Base-by-base conservation (phyloP, 441 rosid species). In the Adansonia grandidieri region DNA sequence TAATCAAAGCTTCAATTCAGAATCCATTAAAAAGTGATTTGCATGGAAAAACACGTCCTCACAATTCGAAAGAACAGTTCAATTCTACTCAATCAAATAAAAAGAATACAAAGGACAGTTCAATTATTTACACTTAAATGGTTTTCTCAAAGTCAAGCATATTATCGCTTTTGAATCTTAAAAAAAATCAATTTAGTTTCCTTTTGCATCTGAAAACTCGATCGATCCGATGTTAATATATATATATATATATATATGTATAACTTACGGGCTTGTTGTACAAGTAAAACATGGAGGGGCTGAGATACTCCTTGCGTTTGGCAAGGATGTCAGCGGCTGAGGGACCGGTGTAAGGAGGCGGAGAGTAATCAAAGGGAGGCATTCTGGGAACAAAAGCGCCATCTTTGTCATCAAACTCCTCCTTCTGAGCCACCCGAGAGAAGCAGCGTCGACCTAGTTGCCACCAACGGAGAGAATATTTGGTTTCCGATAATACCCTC, bases 321-420 rank as follows among this genome's bases (percentile, higher is more conserved):
- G 83, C 80, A 54, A 93, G 74, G 82, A 96, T 91, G 14, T 81
- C 93, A 8, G 83, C 97, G 58, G 89, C 85, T 50, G 98, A 84
- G 9, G 98, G 98, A 4, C 99, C 99, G 53, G 80, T 54, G 73
- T 96, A 94, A 10, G 94, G 92, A 56, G 98, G 95, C 1, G 98
- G 99, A n/a, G 93, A 63, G 89, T 91, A 91, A 80, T 89, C 91
- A 77, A 96, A 96, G 1, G 95, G 66, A 19, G 99, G 97, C 84
- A 93, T 81, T 81, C 84, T 90, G 45, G 90, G 90, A 64, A 37
- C 2, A 2, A 81, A 15, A 77, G 42, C 58, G 65, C n/a, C 85
- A 9, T 80, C 89, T 74, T 83, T 77, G 2, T 84, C 24, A 48
- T 40, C 22, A 8, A 4, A 75, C 5, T 28, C 67, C 9, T 63